Evolutionary conservation across 2,329 filamentous ascomycete genomes (phyloP).

Genomic region (Cercospora sojina): DNA sequence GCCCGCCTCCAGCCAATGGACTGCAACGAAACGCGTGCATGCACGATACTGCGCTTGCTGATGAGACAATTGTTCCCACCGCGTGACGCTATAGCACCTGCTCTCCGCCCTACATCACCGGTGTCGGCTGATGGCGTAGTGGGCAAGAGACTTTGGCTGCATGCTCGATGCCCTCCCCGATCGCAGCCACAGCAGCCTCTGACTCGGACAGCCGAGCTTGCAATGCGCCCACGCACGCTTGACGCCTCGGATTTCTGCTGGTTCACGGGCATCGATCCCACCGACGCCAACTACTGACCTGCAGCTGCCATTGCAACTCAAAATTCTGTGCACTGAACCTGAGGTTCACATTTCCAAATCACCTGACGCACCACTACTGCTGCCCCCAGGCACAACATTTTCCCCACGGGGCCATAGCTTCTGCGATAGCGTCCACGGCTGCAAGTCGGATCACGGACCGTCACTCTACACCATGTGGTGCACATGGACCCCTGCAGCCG

Average conservation of each 20-base stretch:
- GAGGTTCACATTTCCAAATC: neutral
- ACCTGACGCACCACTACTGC: neutral
- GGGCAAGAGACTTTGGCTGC: neutral
- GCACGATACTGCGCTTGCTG: neutral
- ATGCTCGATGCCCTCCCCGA: constrained; percentile 1
- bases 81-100: neutral
- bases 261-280: neutral
- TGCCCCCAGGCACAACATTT: neutral
- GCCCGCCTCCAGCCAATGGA: neutral
- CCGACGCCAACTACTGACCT: neutral
- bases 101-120: neutral
- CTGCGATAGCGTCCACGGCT: constrained; percentile 1
- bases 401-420: constrained; percentile 10
- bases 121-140: neutral
- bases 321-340: neutral
- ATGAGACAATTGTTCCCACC: neutral
- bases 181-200: constrained; percentile 1
- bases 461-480: constrained; percentile 4
- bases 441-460: constrained; percentile 11
- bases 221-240: neutral
- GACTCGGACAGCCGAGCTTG: constrained; percentile 8
- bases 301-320: neutral
- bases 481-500: constrained; percentile 14
- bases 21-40: neutral
- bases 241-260: constrained; percentile 1